These are phyloP conservation scores for Porphyridium purpureum DNA, from an alignment of 23 red algal species.

Conservation along the genomic window DNA sequence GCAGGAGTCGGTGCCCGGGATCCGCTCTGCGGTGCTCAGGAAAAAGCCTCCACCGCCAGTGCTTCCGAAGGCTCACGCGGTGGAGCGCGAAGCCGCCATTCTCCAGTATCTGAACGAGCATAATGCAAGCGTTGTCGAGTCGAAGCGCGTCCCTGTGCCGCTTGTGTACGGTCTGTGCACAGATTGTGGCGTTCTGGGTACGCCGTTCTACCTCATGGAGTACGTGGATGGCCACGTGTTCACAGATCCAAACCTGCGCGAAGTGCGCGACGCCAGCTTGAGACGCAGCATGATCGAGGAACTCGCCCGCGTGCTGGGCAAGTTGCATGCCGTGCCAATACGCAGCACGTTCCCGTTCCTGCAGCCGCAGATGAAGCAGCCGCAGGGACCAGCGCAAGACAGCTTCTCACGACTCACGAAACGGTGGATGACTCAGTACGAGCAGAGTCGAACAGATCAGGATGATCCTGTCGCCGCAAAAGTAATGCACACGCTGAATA, in stretches of 20 bases:
- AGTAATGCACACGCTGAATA: too few relatives aligned
- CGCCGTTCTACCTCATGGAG: constrained; percentile 65
- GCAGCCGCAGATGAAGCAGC: too few relatives aligned
- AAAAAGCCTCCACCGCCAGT: constrained; percentile 29
- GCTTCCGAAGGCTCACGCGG: constrained; percentile 57
- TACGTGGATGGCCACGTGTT: constrained; percentile 65
- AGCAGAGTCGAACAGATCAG: too few relatives aligned
- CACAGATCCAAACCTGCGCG: constrained; percentile 32
- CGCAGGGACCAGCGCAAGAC: too few relatives aligned
- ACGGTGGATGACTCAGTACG: too few relatives aligned
- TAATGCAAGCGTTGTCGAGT: background rate
- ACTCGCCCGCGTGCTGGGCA: constrained; percentile 16
- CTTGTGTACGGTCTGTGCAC: constrained; percentile 41
- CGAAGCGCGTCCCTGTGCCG: constrained; percentile 51
- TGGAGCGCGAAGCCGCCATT: constrained; percentile 64
- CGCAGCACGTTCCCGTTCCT: too few relatives aligned
- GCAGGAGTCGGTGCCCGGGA: constrained; percentile 11
- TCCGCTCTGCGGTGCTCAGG: constrained; percentile 10
- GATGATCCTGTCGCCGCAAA: too few relatives aligned
- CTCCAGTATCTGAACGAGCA: background rate
- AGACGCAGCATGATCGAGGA: too few relatives aligned
- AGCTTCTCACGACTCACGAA: too few relatives aligned
- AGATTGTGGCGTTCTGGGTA: constrained; percentile 28
- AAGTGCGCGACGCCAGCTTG: too few relatives aligned
- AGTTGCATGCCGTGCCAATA: constrained; percentile 28